Percentiles rank a stretch among this genome's conserved stretches.
These are phyloP conservation scores for Apiospora kogelbergensis DNA, from an alignment of 2,329 filamentous ascomycete species.

Conservation along the genomic window DNA sequence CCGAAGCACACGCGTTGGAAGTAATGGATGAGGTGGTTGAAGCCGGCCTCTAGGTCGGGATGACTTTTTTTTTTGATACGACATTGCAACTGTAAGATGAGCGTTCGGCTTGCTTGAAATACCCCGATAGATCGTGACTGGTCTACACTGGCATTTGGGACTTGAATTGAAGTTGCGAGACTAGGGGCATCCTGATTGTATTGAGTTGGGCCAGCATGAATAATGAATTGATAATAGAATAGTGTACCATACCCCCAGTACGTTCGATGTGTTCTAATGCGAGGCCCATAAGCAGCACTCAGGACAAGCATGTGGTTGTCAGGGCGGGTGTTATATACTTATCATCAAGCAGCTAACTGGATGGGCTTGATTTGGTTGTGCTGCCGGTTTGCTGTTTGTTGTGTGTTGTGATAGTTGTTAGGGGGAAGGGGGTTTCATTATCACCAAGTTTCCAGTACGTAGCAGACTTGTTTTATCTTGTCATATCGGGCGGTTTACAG, in stretches of 20 bases:
- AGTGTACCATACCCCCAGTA: neutral
- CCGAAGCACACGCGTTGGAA: slow-evolving; percentile 10
- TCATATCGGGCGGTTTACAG: too few species aligned
- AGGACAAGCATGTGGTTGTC: too few species aligned
- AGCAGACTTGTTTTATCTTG: too few species aligned
- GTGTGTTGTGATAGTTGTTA: neutral
- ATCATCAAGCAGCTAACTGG: too few species aligned
- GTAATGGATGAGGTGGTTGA: neutral
- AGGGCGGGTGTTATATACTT: neutral
- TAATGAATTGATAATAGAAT: neutral
- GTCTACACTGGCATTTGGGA: neutral
- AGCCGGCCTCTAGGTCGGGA: neutral
- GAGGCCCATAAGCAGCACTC: too few species aligned
- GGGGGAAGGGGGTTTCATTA: neutral
- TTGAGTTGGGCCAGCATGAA: neutral
- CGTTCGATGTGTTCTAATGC: neutral
- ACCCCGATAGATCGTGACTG: neutral
- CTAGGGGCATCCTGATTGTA: neutral
- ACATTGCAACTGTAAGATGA: neutral
- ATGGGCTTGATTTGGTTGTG: neutral
- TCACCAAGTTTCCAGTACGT: neutral
- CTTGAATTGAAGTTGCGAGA: neutral
- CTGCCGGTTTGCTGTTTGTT: neutral
- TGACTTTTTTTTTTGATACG: neutral
- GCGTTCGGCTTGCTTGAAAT: neutral